These are phyloP conservation scores for Zygoascus hellenicus DNA, from an alignment of 1,139 yeast genomes.

Conservation along the genomic window DNA sequence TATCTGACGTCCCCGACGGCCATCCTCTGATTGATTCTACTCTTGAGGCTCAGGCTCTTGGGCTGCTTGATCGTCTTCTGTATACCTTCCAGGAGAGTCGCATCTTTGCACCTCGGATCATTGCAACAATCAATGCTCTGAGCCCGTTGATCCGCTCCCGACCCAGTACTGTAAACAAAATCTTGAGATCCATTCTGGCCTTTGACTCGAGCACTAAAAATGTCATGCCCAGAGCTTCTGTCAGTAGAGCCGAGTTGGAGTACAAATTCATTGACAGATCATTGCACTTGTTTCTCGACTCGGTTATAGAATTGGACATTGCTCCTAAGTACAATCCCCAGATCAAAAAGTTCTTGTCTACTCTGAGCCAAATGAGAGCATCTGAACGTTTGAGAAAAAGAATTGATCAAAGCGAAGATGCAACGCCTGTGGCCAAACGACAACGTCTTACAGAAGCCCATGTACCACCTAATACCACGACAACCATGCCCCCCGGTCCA, in stretches of 20 bases:
- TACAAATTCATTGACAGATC: conserved; percentile 36
- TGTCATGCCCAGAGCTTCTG: conserved; percentile 18
- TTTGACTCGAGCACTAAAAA: conserved; percentile 31
- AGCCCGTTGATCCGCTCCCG: conserved; percentile 33
- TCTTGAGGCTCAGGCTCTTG: conserved; percentile 68
- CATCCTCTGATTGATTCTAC: conserved; percentile 61
- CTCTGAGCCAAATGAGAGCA: conserved; percentile 29
- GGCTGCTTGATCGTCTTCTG: conserved; percentile 60
- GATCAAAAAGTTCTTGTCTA: conserved; percentile 30
- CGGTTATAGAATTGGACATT: conserved; percentile 27
- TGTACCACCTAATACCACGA: conserved; percentile 24
- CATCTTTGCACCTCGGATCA: conserved; percentile 26
- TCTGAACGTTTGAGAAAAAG: conserved; percentile 26
- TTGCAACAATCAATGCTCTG: conserved; percentile 33
- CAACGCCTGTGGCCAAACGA: conserved; percentile 19
- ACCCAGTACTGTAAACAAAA: conserved; percentile 30
- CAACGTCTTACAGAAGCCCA: conserved; percentile 20
- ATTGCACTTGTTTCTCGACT: conserved; percentile 32
- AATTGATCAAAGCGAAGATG: conserved; percentile 20
- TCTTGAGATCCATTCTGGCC: conserved; percentile 31
- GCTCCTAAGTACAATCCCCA: conserved; percentile 25
- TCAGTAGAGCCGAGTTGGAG: conserved; percentile 26
- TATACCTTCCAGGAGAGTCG: conserved; percentile 49
- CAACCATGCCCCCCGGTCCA: conserved; percentile 28
- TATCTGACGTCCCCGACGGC: conserved; percentile 51